Evolutionary conservation across 768 basidiomycete species (phyloP), one percentile per base, ranked within the genome.

Genomic region (Boletus eberwhitei): DNA sequence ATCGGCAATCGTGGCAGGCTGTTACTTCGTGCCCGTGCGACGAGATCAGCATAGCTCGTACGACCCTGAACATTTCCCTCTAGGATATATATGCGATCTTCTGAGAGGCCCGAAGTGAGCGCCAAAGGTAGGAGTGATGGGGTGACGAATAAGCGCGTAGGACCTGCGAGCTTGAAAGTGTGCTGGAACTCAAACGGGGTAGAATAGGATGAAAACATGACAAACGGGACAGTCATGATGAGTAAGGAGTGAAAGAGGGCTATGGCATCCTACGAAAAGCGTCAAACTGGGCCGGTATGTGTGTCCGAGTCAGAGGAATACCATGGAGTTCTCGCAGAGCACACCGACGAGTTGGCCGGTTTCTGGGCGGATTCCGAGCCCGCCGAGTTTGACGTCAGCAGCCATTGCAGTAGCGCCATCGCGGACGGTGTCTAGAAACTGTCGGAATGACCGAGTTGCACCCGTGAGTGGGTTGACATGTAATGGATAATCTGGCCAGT

Each of bases 291-390:
- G 50, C 24, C 35, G 0, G 29, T 8, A n/a, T 16, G 52, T 31
- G 14, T 34, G 13, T 17, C 12, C 0, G 12, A 31, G 8, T 3
- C 31, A 48, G 34, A 37, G 43, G 16, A 7, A 67, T 69, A 88
- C 89, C 66, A 84, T 64, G 35, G 79, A 84, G 64, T 90, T 91
- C 43, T 85, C 78, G 67, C 81, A 82, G 64, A 89, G 77, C 16
- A 91, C 80, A 7, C 86, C 89, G 19, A 89, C 75, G 22, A 88
- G 79, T 49, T 87, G 84, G 0, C 74, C 75, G 19, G 77, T 73
- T 39, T 72, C 73, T 0, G 68, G 66, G 6, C 68, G 62, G 12
- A 90, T 63, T 0, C 79, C 86, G 1, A 87, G 71, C 0, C 88
- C 86, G 1, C 86, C 86, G 17, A 77, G 65, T 0, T 70, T 59